Conservation (phyloP, 2,329 filamentous ascomycete species). For the Pseudopithomyces chartarum region DNA sequence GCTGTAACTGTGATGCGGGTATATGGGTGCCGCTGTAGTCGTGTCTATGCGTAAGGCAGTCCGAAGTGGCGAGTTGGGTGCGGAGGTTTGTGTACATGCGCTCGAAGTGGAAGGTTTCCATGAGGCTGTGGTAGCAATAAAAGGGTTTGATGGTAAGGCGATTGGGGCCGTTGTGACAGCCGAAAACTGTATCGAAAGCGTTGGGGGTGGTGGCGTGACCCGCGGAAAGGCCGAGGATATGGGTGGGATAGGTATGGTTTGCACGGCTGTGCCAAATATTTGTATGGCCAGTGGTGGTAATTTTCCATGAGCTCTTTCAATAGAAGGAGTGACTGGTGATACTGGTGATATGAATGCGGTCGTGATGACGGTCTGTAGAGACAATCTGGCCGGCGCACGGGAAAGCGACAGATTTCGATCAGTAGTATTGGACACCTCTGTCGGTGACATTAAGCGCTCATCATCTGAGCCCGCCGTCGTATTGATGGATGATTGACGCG, state of each 20-base stretch:
- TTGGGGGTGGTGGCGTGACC: background rate
- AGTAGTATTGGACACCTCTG: no score
- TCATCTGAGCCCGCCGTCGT: no score
- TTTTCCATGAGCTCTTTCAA: no score
- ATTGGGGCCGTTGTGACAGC: background rate
- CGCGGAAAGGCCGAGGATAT: background rate
- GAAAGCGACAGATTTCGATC: no score
- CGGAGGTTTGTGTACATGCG: background rate
- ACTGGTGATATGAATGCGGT: background rate
- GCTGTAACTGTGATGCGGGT: conserved; percentile 9
- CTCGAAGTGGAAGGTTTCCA: background rate
- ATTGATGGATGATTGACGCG: background rate
- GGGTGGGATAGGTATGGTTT: background rate
- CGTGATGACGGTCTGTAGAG: background rate
- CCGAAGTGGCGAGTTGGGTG: background rate
- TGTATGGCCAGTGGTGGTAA: background rate
- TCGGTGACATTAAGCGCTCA: no score
- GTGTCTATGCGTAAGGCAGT: conserved; percentile 16
- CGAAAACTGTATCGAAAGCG: background rate
- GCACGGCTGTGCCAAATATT: background rate
- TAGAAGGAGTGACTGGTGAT: background rate
- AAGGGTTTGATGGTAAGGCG: background rate
- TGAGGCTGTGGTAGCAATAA: background rate
- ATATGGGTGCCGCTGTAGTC: background rate
- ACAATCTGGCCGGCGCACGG: background rate